phyloP scores from a whole-genome alignment of 345 rosid genomes.

The Cardiospermum halicacabum region DNA sequence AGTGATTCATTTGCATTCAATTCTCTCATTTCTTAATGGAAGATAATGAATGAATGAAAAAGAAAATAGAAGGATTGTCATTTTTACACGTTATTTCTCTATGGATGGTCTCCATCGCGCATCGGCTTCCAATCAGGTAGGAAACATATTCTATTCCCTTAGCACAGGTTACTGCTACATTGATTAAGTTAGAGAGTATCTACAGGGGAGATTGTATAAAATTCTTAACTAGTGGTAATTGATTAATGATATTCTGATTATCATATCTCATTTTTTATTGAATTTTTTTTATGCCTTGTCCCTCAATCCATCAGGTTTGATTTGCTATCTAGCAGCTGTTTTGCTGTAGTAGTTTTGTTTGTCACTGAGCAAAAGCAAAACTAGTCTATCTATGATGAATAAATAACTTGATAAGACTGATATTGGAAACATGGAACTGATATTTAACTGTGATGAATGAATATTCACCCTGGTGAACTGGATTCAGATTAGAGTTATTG shows the following conservation, averaged over 20 bases:
- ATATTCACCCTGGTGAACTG: background rate
- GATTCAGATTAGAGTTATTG: background rate
- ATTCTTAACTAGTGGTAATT: slow-evolving; percentile 12
- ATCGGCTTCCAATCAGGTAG: slow-evolving; percentile 22
- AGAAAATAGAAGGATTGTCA: background rate
- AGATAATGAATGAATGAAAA: slow-evolving; percentile 16
- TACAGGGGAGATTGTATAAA: slow-evolving; percentile 1
- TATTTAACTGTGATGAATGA: background rate
- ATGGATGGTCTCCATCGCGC: slow-evolving; percentile 28
- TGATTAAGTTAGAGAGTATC: background rate
- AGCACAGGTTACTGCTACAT: slow-evolving; percentile 1
- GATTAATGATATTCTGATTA: slow-evolving; percentile 6
- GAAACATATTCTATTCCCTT: slow-evolving; percentile 30
- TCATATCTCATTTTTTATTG: slow-evolving; percentile 1
- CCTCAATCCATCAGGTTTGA: background rate
- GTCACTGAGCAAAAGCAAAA: background rate
- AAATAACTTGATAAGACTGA: too few species aligned
- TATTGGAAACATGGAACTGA: background rate
- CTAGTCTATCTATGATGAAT: background rate
- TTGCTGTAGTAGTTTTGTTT: background rate
- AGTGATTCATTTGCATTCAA: slow-evolving; percentile 2
- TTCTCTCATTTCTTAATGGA: slow-evolving; percentile 13
- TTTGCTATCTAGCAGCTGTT: background rate
- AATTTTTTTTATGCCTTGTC: background rate
- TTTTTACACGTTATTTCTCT: slow-evolving; percentile 4